Conservation (phyloP, 164 flowering plant genomes). For the Cinnamomum micranthum region DNA sequence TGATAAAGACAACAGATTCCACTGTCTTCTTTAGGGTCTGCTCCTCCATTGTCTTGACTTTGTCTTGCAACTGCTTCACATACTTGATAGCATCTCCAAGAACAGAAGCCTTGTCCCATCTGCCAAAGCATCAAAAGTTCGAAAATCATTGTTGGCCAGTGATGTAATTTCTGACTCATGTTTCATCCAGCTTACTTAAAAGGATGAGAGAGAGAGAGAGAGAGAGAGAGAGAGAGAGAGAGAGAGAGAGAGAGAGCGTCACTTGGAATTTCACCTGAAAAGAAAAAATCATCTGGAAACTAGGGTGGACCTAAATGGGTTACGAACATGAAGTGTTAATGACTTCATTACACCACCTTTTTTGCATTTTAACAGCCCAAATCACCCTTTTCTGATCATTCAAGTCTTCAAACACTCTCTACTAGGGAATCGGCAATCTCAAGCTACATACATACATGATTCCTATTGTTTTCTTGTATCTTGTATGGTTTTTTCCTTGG, state of each 20-base stretch:
- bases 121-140: constrained; percentile 18
- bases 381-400: neutral
- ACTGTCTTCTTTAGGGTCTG: constrained; percentile 45
- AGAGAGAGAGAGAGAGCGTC: no score
- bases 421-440: neutral
- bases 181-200: no score
- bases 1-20: constrained; percentile 67
- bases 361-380: neutral
- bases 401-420: neutral
- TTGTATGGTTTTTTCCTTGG: no score
- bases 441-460: neutral
- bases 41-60: constrained; percentile 71
- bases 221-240: no score
- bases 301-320: neutral
- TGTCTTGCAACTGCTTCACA: constrained; percentile 79
- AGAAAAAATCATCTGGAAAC: neutral
- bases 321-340: neutral
- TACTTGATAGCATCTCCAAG: constrained; percentile 84
- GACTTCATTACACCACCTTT: no score
- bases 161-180: no score
- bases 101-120: constrained; percentile 96
- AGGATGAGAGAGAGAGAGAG: no score
- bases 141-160: neutral
- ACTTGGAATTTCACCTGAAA: neutral
- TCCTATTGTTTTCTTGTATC: no score